Evolutionary conservation across 192 early-diverging fungal genomes (phyloP), one percentile per base, ranked within the genome.

Genomic region (Rhizophagus clarus): DNA sequence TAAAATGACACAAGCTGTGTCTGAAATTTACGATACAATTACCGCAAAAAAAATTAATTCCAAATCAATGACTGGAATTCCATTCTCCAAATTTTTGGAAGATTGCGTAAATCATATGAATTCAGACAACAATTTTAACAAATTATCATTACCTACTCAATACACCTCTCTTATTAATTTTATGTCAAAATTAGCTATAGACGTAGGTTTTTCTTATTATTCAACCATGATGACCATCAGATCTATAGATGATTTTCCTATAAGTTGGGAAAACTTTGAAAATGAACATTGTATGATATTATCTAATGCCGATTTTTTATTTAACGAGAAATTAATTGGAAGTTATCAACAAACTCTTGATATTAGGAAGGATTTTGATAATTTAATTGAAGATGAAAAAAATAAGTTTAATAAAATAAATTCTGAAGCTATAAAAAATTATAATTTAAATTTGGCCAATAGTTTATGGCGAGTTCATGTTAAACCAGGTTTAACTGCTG

Each of bases 301-400:
- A 31, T 10, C n/a, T n/a, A 8, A 20, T 11, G 28, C 47, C 17
- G 24, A 69, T 34, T 49, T 20, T 4, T 26, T 29, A 51, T 78
- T 69, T 32, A 45, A 31, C 8, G 61, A 56, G 14, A 56, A 29
- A 12, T 28, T 78, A 20, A 12, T 78, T 17, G 77, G 77, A 24
- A 64, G 28, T 22, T 24, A 24, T 22, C 10, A 1, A 2, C 64
- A 69, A 14, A 69, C 68, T 56, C 2, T 7, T 1, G 63, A 29
- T 14, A 22, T 22, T 32, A n/a, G 26, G 24, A n/a, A 69, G 9
- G 49, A 78, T 56, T 78, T 78, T 47, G 8, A 49, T 28, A 8
- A n/a, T 0, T 20, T 32, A 24, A 78, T 78, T 22, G 77, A 45
- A 20, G 29, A 68, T 22, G 66, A 28, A 32, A 78, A 68, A 51